Base-by-base conservation (phyloP, 331 rosid species). In the Erythrophleum ivorense region DNA sequence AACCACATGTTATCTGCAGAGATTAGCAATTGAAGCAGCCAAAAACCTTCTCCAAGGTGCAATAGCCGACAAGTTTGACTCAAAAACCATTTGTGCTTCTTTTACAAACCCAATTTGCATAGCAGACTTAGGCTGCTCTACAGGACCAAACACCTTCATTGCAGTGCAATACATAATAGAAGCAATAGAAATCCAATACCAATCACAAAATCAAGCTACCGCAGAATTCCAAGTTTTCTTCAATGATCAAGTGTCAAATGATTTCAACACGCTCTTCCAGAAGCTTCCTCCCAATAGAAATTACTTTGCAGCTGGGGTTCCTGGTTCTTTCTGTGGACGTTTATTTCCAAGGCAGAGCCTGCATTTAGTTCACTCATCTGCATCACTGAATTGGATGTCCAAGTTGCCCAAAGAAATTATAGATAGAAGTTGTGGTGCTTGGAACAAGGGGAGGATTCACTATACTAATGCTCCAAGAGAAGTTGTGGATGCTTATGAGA, bases 181-280 rank as follows among this genome's bases (percentile, higher is more conserved):
- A 70, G 82, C 85, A 64, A 43, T 84, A 15, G 34, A 63, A 18
- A 36, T 43, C 10, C 73, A 76, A 71, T 81, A 31, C 81, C 40
- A 84, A 3, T 49, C 84, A 38, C 73, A 33, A 8, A 78, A 78
- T 33, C 54, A 45, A 13, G 2, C 40, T 19, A 2, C 45, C 40
- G 81, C 78, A 19, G 81, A 81, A 14, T 72, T 85, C 31, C 70
- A 36, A 13, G 85, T 85, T 2, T 73, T 85, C 24, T 85, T 81
- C 78, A 85, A 85, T 3, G 88, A 85, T 41, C 88, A 78, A 3
- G 53, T 18, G 2, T 64, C 88, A 18, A 85, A 85, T 73, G 85
- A 85, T 50, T 85, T 81, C 88, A 81, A 85, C 80, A 85, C 85
- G 36, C 83, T 85, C 74, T 81, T 81, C 74, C 62, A 14, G n/a